Conservation (phyloP, 164 flowering plant genomes). For the Berberis thunbergii region DNA sequence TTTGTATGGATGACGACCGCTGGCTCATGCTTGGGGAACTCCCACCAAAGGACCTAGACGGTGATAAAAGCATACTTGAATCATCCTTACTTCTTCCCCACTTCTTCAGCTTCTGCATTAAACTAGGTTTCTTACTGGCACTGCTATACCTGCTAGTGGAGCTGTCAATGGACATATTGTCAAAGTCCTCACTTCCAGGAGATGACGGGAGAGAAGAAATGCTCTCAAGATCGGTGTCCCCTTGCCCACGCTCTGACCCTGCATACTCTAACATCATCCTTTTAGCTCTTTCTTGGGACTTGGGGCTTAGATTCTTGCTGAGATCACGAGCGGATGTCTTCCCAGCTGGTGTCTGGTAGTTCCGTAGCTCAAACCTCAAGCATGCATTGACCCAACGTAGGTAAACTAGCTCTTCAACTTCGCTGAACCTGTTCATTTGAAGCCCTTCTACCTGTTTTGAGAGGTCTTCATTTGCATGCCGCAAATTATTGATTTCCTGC, state of each 20-base stretch:
- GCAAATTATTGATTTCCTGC: constrained; percentile 61
- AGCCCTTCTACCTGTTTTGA: constrained; percentile 94
- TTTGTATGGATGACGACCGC: constrained; percentile 27
- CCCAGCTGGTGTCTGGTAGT: constrained; percentile 77
- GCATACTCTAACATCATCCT: constrained; percentile 88
- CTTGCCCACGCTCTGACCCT: constrained; percentile 92
- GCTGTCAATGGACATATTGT: constrained; percentile 80
- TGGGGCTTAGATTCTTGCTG: constrained; percentile 77
- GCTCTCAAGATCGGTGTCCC: constrained; percentile 87
- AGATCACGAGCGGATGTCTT: constrained; percentile 88
- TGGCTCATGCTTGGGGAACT: constrained; percentile 59
- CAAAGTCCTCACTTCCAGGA: constrained; percentile 94
- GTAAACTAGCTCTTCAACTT: constrained; percentile 95
- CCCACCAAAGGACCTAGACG: constrained; percentile 66
- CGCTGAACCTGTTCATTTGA: constrained; percentile 91
- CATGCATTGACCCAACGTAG: constrained; percentile 99
- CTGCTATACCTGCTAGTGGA: constrained; percentile 61
- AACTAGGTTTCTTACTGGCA: constrained; percentile 62
- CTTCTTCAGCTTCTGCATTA: constrained; percentile 84
- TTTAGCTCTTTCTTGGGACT: constrained; percentile 82
- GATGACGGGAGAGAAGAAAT: constrained; percentile 79
- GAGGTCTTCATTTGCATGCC: constrained; percentile 80
- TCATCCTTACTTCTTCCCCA: constrained; percentile 93
- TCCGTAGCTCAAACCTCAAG: constrained; percentile 77
- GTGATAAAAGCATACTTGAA: constrained; percentile 60